Conservation (phyloP, 139 green algal genomes). For the Micromonas commoda region DNA sequence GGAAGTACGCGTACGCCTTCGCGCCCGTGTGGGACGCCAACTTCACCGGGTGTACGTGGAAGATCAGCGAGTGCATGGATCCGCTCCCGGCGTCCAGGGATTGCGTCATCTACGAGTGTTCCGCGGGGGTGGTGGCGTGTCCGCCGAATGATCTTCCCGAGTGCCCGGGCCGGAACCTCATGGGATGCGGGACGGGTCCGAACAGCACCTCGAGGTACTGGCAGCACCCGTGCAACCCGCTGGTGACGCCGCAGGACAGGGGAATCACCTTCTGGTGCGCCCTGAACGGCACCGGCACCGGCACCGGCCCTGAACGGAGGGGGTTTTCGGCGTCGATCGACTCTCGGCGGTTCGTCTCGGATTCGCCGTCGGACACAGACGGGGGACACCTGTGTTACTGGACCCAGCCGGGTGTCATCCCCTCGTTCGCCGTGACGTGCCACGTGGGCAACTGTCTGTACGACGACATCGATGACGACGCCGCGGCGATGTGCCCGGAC, state of each 20-base stretch:
- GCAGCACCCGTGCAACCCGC: slow-evolving; percentile 25
- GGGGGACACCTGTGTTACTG: slow-evolving; percentile 12
- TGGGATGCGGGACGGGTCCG: not conserved
- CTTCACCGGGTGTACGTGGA: slow-evolving; percentile 7
- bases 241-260: slow-evolving; percentile 16
- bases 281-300: not conserved
- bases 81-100: not conserved
- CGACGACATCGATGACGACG: not conserved
- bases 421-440: slow-evolving; percentile 18
- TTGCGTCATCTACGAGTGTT: slow-evolving; percentile 17
- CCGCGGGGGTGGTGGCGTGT: not conserved
- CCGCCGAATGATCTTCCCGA: slow-evolving; percentile 1
- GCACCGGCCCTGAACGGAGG: no score
- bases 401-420: slow-evolving; percentile 18
- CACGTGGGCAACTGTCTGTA: slow-evolving; percentile 8
- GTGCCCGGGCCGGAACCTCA: slow-evolving; percentile 5
- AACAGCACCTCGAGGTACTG: slow-evolving; percentile 10
- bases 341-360: not conserved
- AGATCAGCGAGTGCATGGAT: not conserved
- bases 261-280: slow-evolving; percentile 20
- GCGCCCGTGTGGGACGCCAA: slow-evolving; percentile 17
- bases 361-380: not conserved
- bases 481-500: not conserved
- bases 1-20: slow-evolving; percentile 15
- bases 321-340: no score